Evolutionary conservation across 2,329 filamentous ascomycete genomes (phyloP), one percentile per base, ranked within the genome.

Genomic region (Arthrobotrys megalospora): DNA sequence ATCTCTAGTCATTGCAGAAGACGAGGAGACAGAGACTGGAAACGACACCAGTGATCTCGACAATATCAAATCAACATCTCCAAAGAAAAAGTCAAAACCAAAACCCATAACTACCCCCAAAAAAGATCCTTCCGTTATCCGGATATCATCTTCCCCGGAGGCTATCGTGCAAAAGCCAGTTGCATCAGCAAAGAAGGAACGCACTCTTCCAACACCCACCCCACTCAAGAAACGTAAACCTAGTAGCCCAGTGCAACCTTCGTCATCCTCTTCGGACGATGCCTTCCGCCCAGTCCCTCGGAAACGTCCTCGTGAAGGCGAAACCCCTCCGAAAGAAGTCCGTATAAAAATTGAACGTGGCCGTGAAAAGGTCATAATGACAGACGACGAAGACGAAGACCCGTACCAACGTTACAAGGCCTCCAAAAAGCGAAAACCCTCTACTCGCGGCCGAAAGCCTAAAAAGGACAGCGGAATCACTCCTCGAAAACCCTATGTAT

Each of bases 311-410:
- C 34, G 60, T 0, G 60, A 48, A 24, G 45, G 32, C 12, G 41
- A 48, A 28, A 6, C 4, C 5, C 10, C 12, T 19, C 10, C 62
- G 34, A 52, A 38, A 8, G 58, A 63, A 34, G 53, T 63, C 36
- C 75, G 75, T 11, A 53, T 66, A 2, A 66, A 60, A 45, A 19
- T 70, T 10, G 71, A 62, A 62, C 47, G 28, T 1, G 81, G 63
- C 0, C 79, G 78, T 8, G 72, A 81, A 41, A 80, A 80, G 36
- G 65, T 82, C 8, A 45, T 81, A 52, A 80, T 80, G 80, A 82
- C 82, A 16, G 83, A 83, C 76, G 89, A 90, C 71, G 89, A 91
- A 41, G 89, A 89, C 0, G 88, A 89, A 28, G 86, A 87, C 21
- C 87, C 87, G 6, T 93, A 93, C 80, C 85, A 88, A 64, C 67